phyloP scores from a whole-genome alignment of 306 rosid genomes.

The Prinsepia uniflora region DNA sequence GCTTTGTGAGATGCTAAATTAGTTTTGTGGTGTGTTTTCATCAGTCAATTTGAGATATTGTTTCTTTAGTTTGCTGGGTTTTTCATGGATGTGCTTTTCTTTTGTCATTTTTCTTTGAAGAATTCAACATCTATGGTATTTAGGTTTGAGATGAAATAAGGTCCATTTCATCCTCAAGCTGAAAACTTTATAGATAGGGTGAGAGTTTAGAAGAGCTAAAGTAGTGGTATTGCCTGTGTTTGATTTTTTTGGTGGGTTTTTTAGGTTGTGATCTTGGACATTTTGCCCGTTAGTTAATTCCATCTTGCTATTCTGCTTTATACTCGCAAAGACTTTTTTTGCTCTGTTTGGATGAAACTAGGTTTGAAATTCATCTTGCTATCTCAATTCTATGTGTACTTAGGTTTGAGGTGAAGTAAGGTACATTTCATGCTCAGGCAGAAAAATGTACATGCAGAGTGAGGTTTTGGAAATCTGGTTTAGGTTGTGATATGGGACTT shows the following conservation, averaged over 20 bases:
- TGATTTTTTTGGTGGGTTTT: too few species aligned
- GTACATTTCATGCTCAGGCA: background rate
- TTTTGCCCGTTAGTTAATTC: too few species aligned
- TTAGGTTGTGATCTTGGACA: too few species aligned
- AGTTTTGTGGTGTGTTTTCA: background rate
- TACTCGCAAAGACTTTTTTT: too few species aligned
- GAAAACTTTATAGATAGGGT: too few species aligned
- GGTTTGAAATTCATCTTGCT: too few species aligned
- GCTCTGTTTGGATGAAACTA: too few species aligned
- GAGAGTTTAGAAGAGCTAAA: too few species aligned
- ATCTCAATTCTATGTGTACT: too few species aligned
- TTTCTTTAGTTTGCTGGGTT: background rate
- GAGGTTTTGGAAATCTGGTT: background rate
- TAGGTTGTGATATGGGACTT: background rate
- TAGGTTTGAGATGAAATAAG: background rate
- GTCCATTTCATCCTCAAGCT: background rate
- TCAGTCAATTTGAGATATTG: background rate
- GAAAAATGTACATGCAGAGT: background rate
- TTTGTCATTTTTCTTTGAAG: background rate
- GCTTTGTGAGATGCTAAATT: background rate
- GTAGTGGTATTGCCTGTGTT: too few species aligned
- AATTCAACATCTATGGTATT: background rate
- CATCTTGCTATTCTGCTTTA: too few species aligned
- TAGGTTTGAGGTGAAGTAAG: too few species aligned
- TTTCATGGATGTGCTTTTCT: background rate